Evolutionary conservation across 306 rosid species (phyloP), one percentile per base, ranked within the genome.

Genomic region (Cicer chorassanicum): DNA sequence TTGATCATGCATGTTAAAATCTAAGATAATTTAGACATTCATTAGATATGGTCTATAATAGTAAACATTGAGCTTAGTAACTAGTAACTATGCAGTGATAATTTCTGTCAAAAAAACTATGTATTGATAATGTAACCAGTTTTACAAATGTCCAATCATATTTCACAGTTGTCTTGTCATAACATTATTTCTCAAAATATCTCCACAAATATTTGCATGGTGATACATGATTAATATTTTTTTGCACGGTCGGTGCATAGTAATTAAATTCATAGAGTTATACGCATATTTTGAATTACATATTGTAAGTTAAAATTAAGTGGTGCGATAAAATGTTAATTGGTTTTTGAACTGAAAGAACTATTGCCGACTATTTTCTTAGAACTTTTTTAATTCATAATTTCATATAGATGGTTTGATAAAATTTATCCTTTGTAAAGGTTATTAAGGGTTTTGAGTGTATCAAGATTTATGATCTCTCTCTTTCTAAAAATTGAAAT

Each of bases 401-500:
- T 29, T 29, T 29, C 5, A 29, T 4, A 40, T 40, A 41, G 36
- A 8, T 14, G 8, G 13, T 4, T 64, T 64, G 21, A 39, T 64
- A 64, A 40, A 40, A 64, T 40, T 40, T 15, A 8, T 64, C 29
- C 51, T 41, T 40, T 16, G 11, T 64, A 16, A 16, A 41, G 15
- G 36, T 64, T 13, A 64, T 40, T 41, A 41, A 43, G 43, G 46
- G 44, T 43, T 60, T 12, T 60, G 66, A 60, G 10, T 60, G 9
- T 60, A 13, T 34, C 65, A 60, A 60, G 65, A 34, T 34, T 61
- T 61, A 61, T 34, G 65, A 34, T 36, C 42, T 24, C 41, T 60
- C 48, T 4, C 12, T 66, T 56, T 72, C 63, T 14, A 49, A 56
- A 46, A 12, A 16, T 16, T 68, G 50, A 38, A 69, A 46, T 45